Conservation (phyloP, 2,329 filamentous ascomycete genomes). For the Aspergillus aculeatus region DNA sequence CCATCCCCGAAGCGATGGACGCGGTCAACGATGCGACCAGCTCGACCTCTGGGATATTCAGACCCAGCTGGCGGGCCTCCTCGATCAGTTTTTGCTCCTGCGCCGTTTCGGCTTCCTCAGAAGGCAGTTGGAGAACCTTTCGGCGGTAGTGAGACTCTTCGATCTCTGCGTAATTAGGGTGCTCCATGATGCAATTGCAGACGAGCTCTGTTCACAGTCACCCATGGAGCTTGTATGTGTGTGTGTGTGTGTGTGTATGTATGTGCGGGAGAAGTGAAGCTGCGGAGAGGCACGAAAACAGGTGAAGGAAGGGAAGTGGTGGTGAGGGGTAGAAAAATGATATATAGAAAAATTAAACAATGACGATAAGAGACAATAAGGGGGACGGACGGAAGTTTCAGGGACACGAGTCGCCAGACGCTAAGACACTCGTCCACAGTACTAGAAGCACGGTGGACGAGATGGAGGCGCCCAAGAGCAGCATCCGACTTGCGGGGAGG, state of each 20-base stretch:
- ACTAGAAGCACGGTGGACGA: constrained; percentile 33
- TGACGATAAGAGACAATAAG: constrained; percentile 3
- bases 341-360: constrained; percentile 1
- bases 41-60: constrained; percentile 35
- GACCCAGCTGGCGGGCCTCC: constrained; percentile 40
- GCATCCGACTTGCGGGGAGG: constrained; percentile 30
- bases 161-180: constrained; percentile 20
- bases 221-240: constrained; percentile 13
- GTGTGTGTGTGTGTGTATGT: not conserved
- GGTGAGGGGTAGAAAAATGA: not conserved
- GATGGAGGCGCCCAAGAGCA: constrained; percentile 26
- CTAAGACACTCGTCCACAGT: constrained; percentile 32
- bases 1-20: constrained; percentile 36
- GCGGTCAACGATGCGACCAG: constrained; percentile 36
- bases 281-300: not conserved
- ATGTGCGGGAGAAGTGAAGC: not conserved
- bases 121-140: constrained; percentile 35
- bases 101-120: constrained; percentile 38
- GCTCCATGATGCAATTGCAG: constrained; percentile 28
- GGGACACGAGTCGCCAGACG: constrained; percentile 13
- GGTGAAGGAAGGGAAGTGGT: not conserved
- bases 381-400: constrained; percentile 9
- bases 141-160: constrained; percentile 41
- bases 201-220: constrained; percentile 9
- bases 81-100: constrained; percentile 38